Evolutionary conservation across 1,139 yeast genomes (phyloP), one percentile per base, ranked within the genome.

Genomic region (Taphrina flavorubra): DNA sequence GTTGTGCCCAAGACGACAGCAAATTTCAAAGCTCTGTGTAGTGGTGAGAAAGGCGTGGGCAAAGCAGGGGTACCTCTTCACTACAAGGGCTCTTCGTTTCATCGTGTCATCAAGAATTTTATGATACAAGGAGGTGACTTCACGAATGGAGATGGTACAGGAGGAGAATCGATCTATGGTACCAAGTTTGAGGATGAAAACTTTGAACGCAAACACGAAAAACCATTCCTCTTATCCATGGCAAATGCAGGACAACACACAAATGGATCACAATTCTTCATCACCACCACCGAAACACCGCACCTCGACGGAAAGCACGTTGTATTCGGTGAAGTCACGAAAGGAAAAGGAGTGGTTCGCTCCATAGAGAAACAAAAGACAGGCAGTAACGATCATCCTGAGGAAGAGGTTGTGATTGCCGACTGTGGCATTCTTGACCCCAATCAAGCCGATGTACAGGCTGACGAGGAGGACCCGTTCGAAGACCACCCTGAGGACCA

Each of bases 51-150:
- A 75, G 98, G 97, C 31, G 75, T 74, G 37, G 88, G 91, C 13
- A 92, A 88, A 86, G 87, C 88, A 77, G 87, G 73, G 20, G 58
- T 47, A 51, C 69, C 70, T 5, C 55, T 72, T 55, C 59, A 61
- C 44, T 94, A 86, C 83, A 90, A 92, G 78, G 90, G 90, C 51
- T 88, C 95, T 6, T 81, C 83, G 10, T 94, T 94, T 83, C 99
- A 94, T 80, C 85, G 99, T 73, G 95, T 95, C 51, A 94, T 94
- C 78, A 88, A 88, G 76, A 72, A 74, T 69, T 92, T 92, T 77
- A 92, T 92, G 98, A 85, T 90, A 75, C 98, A 92, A 80, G 97
- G 97, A 78, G 99, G 99, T 76, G 99, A 94, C 77, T 92, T 92
- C 81, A 92, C 97, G 58, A 86, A 85, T 72, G 90, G 89, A 37